phyloP scores from a whole-genome alignment of 495 filamentous ascomycete species.

The Hypoxylon rickii region DNA sequence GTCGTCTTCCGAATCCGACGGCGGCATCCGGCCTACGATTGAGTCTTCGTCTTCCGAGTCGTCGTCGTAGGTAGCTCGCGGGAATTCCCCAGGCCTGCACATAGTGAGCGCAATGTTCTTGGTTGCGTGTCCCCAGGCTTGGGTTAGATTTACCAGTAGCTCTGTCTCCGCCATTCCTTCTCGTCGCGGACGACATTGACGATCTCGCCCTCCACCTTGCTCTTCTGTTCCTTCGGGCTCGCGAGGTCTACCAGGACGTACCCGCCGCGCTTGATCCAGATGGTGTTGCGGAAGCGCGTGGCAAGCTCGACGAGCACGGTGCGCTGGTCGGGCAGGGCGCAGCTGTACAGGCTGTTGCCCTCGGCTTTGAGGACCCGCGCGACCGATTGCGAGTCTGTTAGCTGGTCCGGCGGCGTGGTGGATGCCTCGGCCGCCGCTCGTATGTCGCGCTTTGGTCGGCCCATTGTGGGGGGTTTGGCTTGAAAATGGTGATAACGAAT shows the following conservation, averaged over 20 bases:
- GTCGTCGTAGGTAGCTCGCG: conserved; percentile 61
- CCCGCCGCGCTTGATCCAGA: conserved; percentile 87
- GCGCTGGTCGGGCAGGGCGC: conserved; percentile 62
- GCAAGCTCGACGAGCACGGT: conserved; percentile 76
- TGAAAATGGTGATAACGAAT: neutral
- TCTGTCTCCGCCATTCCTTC: conserved; percentile 84
- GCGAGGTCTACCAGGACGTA: conserved; percentile 82
- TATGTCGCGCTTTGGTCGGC: conserved; percentile 72
- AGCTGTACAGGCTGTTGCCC: conserved; percentile 85
- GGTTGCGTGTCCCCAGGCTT: neutral
- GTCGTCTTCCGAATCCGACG: conserved; percentile 68
- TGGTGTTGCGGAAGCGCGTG: conserved; percentile 80
- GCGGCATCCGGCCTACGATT: conserved; percentile 79
- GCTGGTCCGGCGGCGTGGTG: conserved; percentile 68
- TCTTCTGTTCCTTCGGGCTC: conserved; percentile 64
- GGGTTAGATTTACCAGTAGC: conserved; percentile 90
- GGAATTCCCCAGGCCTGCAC: conserved; percentile 79
- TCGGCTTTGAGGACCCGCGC: conserved; percentile 77
- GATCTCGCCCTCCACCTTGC: conserved; percentile 86
- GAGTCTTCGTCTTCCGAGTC: conserved; percentile 77
- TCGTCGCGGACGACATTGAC: conserved; percentile 91
- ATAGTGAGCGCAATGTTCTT: conserved; percentile 26
- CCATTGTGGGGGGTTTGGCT: conserved; percentile 55
- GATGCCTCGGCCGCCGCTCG: conserved; percentile 76
- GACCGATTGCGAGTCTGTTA: conserved; percentile 68